These are phyloP conservation scores for Cenchrus purpureus DNA, from an alignment of 176 grass and related monocot species.

Conservation along the genomic window DNA sequence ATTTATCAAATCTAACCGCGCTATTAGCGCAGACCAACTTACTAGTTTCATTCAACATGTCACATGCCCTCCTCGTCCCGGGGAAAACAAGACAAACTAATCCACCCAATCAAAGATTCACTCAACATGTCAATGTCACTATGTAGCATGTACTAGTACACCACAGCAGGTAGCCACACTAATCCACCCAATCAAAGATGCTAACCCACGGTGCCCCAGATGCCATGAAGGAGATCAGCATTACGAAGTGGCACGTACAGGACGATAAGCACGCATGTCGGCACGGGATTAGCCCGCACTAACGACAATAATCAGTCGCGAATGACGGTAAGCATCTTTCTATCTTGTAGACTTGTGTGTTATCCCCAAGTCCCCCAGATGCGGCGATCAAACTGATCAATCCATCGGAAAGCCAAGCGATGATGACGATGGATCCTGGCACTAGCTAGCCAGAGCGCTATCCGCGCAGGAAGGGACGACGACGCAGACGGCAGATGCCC, in stretches of 20 bases:
- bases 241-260: no score
- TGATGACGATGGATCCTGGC: no score
- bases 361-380: neutral
- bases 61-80: no score
- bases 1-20: no score
- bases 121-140: conserved; percentile 11
- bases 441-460: neutral
- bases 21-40: no score
- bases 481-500: neutral
- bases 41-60: no score
- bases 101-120: no score
- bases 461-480: no score
- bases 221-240: neutral
- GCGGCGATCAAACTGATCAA: conserved; percentile 4
- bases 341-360: neutral
- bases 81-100: no score
- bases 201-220: no score
- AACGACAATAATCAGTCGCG: neutral
- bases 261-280: neutral
- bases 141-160: neutral
- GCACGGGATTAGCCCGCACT: neutral
- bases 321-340: neutral
- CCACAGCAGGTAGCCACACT: no score
- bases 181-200: neutral
- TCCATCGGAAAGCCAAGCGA: conserved; percentile 18